Percentiles rank a stretch among this genome's conserved stretches.
These are phyloP conservation scores for Claviceps pusilla DNA, from an alignment of 2,329 filamentous ascomycete genomes.

Conservation along the genomic window DNA sequence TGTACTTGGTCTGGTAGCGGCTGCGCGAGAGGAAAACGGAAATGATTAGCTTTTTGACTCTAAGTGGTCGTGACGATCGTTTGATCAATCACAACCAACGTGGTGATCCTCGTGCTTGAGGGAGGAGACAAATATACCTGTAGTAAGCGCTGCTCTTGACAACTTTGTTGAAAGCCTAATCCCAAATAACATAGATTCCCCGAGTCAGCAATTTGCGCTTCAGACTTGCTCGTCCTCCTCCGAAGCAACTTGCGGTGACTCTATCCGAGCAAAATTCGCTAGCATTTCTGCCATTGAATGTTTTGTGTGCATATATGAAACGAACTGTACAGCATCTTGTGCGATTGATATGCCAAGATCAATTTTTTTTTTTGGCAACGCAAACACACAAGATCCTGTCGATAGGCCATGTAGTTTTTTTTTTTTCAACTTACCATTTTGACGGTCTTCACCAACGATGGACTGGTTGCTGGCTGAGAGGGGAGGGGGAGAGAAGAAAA, in stretches of 20 bases:
- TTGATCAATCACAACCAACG: background rate
- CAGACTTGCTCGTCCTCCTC: constrained; percentile 52
- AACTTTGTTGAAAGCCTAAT: constrained; percentile 79
- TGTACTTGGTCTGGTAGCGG: constrained; percentile 99
- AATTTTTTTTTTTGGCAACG: background rate
- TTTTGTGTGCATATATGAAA: background rate
- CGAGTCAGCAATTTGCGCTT: constrained; percentile 99
- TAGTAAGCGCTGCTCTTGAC: constrained; percentile 98
- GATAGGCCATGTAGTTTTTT: constrained; percentile 16
- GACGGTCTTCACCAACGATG: constrained; percentile 37
- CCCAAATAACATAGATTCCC: constrained; percentile 25
- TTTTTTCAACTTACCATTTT: constrained; percentile 51
- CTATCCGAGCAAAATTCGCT: constrained; percentile 27
- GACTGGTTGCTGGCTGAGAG: constrained; percentile 18
- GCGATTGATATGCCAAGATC: background rate
- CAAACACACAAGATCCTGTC: constrained; percentile 4
- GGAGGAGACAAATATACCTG: constrained; percentile 42
- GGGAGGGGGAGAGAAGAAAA: constrained; percentile 13
- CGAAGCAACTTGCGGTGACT: constrained; percentile 99
- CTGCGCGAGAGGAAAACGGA: constrained; percentile 38
- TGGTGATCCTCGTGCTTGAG: background rate
- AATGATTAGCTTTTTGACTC: background rate
- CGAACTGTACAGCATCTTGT: background rate
- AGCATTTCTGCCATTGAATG: constrained; percentile 28
- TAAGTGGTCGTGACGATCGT: background rate